phyloP scores from a whole-genome alignment of 2,329 filamentous ascomycete species.

The Xylariaceae sp. region DNA sequence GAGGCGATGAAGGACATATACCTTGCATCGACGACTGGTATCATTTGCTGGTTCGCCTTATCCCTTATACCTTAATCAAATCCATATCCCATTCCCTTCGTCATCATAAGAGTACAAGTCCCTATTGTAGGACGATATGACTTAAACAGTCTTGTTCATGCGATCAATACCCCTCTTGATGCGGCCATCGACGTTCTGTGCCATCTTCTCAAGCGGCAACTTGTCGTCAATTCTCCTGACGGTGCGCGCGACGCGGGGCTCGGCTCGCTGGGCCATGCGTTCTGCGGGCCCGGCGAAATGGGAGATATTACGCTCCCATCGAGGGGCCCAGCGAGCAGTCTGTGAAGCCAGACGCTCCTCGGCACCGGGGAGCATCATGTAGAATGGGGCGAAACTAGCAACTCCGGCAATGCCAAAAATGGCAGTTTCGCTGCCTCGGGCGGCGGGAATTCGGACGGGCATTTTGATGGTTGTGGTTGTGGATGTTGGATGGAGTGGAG shows the following conservation, averaged over 20 bases:
- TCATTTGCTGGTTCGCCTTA: not conserved
- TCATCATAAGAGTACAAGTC: no score
- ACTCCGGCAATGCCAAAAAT: constrained; percentile 62
- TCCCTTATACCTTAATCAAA: not conserved
- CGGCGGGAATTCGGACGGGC: constrained; percentile 59
- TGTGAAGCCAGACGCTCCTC: constrained; percentile 61
- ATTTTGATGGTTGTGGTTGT: constrained; percentile 47
- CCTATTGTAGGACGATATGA: no score
- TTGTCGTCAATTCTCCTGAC: constrained; percentile 54
- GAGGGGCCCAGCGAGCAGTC: constrained; percentile 64
- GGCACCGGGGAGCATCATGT: constrained; percentile 63
- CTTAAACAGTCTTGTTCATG: constrained; percentile 27
- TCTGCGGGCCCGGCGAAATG: constrained; percentile 58
- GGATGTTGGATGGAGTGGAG: constrained; percentile 26
- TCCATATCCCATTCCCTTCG: not conserved
- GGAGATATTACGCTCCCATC: constrained; percentile 65
- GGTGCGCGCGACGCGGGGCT: constrained; percentile 54
- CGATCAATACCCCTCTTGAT: constrained; percentile 56
- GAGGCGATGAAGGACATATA: not conserved
- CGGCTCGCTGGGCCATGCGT: constrained; percentile 55
- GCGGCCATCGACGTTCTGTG: constrained; percentile 54
- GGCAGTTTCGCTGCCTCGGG: constrained; percentile 56
- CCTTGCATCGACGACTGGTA: not conserved
- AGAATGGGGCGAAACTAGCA: constrained; percentile 61
- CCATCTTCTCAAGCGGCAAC: constrained; percentile 58